These are phyloP conservation scores for Globisporangium abappressorium DNA, from an alignment of 352 stramenopile genomes.

Conservation along the genomic window DNA sequence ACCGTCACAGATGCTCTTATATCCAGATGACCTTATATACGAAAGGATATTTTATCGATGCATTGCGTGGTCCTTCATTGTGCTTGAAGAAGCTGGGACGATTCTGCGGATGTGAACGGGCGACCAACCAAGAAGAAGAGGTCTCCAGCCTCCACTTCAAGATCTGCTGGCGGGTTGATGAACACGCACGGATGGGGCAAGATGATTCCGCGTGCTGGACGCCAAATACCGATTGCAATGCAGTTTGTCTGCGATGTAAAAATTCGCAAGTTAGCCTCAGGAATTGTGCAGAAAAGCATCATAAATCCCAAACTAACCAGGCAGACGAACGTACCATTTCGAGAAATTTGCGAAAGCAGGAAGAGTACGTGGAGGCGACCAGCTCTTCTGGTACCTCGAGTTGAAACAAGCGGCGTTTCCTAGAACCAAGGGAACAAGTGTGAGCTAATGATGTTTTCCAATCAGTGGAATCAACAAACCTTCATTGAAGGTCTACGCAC, in stretches of 20 bases:
- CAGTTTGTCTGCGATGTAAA: conserved; percentile 38
- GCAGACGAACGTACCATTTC: conserved; percentile 34
- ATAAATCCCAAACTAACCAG: background rate
- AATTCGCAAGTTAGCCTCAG: background rate
- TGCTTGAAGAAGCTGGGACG: conserved; percentile 11
- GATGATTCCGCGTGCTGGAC: conserved; percentile 42
- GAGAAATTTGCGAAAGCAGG: conserved; percentile 75
- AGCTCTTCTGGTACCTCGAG: conserved; percentile 51
- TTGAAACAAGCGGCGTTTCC: conserved; percentile 65
- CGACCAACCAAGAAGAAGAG: conserved; percentile 70
- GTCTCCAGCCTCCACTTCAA: conserved; percentile 55
- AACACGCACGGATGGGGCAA: conserved; percentile 71
- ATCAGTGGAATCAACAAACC: background rate
- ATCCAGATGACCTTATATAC: background rate
- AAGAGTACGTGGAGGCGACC: conserved; percentile 43
- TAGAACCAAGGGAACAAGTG: conserved; percentile 12
- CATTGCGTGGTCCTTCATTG: background rate
- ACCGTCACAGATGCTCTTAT: background rate
- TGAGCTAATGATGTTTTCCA: background rate
- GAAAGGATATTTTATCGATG: background rate
- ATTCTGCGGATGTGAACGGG: conserved; percentile 46
- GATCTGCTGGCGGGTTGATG: conserved; percentile 48
- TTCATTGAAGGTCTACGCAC: conserved; percentile 25
- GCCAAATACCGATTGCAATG: conserved; percentile 64
- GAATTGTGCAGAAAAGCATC: background rate